Conservation (phyloP, 305 asterid genomes). For the Solanum hybrid region DNA sequence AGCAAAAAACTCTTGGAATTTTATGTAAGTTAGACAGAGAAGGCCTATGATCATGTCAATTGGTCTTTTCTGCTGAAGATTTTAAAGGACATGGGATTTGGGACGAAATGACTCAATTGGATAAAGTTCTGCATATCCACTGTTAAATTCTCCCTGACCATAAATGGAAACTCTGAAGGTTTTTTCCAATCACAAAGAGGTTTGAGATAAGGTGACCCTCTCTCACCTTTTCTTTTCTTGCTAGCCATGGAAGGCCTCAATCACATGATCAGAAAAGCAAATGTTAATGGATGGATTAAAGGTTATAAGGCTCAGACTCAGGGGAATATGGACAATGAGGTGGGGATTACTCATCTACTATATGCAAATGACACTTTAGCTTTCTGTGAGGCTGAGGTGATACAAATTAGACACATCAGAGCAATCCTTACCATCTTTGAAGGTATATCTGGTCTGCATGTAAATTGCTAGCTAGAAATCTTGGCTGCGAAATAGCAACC, state of each 20-base stretch:
- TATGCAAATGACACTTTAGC: background rate
- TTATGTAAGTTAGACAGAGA: background rate
- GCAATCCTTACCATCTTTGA: background rate
- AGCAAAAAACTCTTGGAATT: background rate
- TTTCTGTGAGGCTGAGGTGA: background rate
- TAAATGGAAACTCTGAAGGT: background rate
- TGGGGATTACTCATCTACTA: background rate
- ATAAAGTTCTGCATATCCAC: background rate
- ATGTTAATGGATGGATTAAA: background rate
- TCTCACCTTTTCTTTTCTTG: background rate
- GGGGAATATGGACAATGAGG: background rate
- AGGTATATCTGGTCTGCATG: background rate
- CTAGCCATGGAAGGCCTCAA: background rate
- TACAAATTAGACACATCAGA: background rate
- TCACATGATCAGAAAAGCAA: background rate
- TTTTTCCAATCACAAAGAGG: background rate
- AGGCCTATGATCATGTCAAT: background rate
- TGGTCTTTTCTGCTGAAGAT: background rate
- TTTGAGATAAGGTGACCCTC: background rate
- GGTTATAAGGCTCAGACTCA: background rate
- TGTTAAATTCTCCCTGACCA: background rate
- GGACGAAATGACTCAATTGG: background rate
- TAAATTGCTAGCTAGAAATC: background rate
- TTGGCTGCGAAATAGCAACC: background rate
- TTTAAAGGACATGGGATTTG: background rate